Base-by-base conservation (phyloP, 495 filamentous ascomycete genomes). In the Friedmanniomyces simplex region DNA sequence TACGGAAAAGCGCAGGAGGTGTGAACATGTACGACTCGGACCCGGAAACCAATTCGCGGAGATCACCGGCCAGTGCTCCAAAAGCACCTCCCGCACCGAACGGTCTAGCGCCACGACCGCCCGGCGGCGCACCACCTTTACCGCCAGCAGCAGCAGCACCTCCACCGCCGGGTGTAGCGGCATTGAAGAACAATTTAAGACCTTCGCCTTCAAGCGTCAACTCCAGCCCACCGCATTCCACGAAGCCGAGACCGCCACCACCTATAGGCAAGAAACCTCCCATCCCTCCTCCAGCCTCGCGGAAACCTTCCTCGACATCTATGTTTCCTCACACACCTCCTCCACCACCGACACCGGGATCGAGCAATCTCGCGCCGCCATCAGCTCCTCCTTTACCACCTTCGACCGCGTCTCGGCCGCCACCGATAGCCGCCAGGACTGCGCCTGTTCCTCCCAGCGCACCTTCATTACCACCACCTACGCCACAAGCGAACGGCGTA, bases 11-110 rank as follows among this genome's bases (percentile, higher is more conserved):
- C 12, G 81, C 79, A 32, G 90, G 86, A 25, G 93, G 91, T 21
- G 76, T 98, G 54, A 83, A 95, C 70, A 96, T 93, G 13, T 93
- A 95, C 64, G 73, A 84, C 24, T 89, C 88, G 34, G 89, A 94
- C 61, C 81, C 86, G 13, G 88, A 94, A 61, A 76, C 76, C 42
- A 56, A n/a, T 36, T 52, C 56, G 39, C 43, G 41, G 26, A 42
- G 47, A 34, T 26, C 55, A 1, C 32, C 56, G 7, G n/a, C 30
- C n/a, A 20, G 13, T 36, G 61, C 62, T 25, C 68, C 72, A 8
- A 58, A 34, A 66, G 60, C 42, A n/a, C 60, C 61, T 7, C 46
- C 61, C 8, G 14, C 39, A 43, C 85, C 84, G n/a, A 65, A 68
- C 46, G 74, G 76, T 54, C 73, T 79, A 46, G 82, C 82, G 46